These are phyloP conservation scores for Astrocystis sublimbata DNA, from an alignment of 495 filamentous ascomycete species.

Conservation along the genomic window DNA sequence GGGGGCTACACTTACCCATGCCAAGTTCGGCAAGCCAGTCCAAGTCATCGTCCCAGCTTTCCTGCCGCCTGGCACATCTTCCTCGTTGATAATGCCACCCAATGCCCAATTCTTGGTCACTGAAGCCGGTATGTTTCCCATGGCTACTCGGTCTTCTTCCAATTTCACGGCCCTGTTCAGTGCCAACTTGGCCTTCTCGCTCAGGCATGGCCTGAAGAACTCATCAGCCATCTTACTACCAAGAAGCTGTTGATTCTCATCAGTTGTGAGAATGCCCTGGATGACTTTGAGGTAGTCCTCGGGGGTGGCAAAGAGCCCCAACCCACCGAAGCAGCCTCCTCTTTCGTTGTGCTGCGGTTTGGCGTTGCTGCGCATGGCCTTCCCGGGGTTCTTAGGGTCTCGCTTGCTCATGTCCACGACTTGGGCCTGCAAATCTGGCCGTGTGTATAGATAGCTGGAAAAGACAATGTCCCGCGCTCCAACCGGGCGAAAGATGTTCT, in stretches of 20 bases:
- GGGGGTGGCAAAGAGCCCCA: constrained; percentile 20
- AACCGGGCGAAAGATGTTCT: constrained; percentile 47
- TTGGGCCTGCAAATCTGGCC: constrained; percentile 11
- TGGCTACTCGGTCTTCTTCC: constrained; percentile 1
- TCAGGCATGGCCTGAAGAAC: constrained; percentile 20
- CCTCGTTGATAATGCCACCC: constrained; percentile 18
- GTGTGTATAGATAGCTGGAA: constrained; percentile 11
- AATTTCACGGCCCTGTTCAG: neutral
- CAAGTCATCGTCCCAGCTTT: constrained; percentile 21
- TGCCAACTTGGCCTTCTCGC: constrained; percentile 12
- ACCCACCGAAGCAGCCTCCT: constrained; percentile 21
- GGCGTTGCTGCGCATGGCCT: constrained; percentile 11
- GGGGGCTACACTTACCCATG: constrained; percentile 12
- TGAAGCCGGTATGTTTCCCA: constrained; percentile 9
- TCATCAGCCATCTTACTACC: constrained; percentile 8
- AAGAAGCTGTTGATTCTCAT: constrained; percentile 11
- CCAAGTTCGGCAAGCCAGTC: constrained; percentile 18
- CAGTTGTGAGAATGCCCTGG: constrained; percentile 5
- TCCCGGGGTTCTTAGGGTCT: constrained; percentile 3
- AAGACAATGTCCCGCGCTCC: constrained; percentile 44
- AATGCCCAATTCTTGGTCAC: constrained; percentile 16
- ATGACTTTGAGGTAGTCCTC: constrained; percentile 21
- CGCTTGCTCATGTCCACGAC: constrained; percentile 19
- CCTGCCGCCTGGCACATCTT: constrained; percentile 16
- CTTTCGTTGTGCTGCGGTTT: constrained; percentile 16